Base-by-base conservation (phyloP, 768 basidiomycete genomes). In the Suillus fuscotomentosus region DNA sequence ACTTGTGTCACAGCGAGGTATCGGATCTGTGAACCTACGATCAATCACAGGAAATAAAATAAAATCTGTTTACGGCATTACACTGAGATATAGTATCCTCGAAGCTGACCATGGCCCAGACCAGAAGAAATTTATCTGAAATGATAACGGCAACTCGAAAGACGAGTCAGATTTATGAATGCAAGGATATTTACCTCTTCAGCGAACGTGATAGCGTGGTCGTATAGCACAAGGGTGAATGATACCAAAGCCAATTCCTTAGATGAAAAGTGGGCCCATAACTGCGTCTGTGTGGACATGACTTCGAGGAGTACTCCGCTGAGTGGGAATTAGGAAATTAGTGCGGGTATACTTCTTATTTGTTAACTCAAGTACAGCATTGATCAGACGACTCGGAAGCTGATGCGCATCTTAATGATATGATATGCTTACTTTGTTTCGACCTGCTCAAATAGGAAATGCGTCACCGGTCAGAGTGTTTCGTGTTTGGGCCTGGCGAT, bases 151-250 rank as follows among this genome's bases (percentile, higher is more conserved):
- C 13, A 2, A 9, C 13, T 38, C 1, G n/a, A 31, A 5, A 31
- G 5, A 38, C 38, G 3, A 13, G 6, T 55, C n/a, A 6, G 6
- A 38, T 14, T 22, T 17, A 6, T 55, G 54, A 5, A 55, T 13
- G 10, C 15, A n/a, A 47, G 65, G 20, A 27, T 24, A 22, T 47
- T 47, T 31, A 77, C 80, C 73, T 81, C 80, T 50, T 78, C 72
- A 51, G 79, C 76, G 9, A 81, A 63, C 13, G 79, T 82, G 61
- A 80, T 76, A 42, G 73, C 54, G 36, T 65, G 64, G n/a, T 65
- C 64, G 36, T 61, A 65, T 15, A 65, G 8, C 3, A 63, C 36
- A 20, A 65, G 63, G 11, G 41, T 31, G 10, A 48, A 31, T 20
- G 61, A 55, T 8, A 39, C 54, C 54, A 62, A 31, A n/a, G 60